phyloP scores from a whole-genome alignment of 2,329 filamentous ascomycete genomes.

The Lithohypha guttulata region DNA sequence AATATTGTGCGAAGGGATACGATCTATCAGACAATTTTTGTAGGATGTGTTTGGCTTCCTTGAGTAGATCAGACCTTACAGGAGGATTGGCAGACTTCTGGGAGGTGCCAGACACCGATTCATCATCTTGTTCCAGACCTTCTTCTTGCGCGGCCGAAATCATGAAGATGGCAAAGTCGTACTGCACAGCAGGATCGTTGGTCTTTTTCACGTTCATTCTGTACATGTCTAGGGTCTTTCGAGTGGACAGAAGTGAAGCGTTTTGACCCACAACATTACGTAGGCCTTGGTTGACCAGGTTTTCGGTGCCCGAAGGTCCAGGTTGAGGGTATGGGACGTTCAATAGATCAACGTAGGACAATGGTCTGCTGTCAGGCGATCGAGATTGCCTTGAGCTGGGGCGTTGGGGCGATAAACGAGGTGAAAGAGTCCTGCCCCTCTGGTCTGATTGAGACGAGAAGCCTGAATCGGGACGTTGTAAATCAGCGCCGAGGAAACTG shows the following conservation, averaged over 20 bases:
- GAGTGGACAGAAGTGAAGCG: slow-evolving; percentile 78
- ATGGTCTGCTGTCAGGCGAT: slow-evolving; percentile 48
- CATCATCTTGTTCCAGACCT: slow-evolving; percentile 39
- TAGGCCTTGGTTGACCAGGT: slow-evolving; percentile 71
- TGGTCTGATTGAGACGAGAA: slow-evolving; percentile 67
- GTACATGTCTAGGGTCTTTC: slow-evolving; percentile 97
- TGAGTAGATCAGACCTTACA: slow-evolving; percentile 57
- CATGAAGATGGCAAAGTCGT: slow-evolving; percentile 92
- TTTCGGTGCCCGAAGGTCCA: slow-evolving; percentile 45
- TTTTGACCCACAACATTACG: slow-evolving; percentile 73
- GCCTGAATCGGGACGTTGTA: slow-evolving; percentile 61
- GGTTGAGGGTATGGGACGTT: slow-evolving; percentile 72
- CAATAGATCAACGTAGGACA: slow-evolving; percentile 52
- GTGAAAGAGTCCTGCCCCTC: slow-evolving; percentile 50
- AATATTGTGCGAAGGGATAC: slow-evolving; percentile 97
- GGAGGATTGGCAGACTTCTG: slow-evolving; percentile 31
- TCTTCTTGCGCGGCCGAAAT: slow-evolving; percentile 79
- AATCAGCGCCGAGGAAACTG: slow-evolving; percentile 44
- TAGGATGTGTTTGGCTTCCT: slow-evolving; percentile 80
- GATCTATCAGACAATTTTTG: slow-evolving; percentile 75
- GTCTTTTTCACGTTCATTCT: slow-evolving; percentile 95
- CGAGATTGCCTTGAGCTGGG: slow-evolving; percentile 40
- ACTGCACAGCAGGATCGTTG: slow-evolving; percentile 78
- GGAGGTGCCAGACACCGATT: slow-evolving; percentile 26
- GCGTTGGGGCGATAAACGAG: slow-evolving; percentile 40